Conservation (phyloP, 345 rosid species). For the Arabidopsis suecica region DNA sequence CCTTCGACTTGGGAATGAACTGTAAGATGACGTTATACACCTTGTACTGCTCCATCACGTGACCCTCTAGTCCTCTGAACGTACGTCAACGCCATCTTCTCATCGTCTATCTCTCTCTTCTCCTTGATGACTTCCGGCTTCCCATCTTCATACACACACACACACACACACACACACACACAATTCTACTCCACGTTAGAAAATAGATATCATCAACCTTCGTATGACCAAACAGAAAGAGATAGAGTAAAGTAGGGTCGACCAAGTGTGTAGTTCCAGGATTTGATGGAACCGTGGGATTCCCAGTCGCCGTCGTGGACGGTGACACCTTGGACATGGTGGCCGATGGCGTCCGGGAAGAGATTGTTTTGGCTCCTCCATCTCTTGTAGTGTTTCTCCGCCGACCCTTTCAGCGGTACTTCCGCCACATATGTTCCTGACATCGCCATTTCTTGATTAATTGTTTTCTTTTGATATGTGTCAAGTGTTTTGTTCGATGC, state of each 20-base stretch:
- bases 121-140: constrained; percentile 33
- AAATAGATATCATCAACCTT: background rate
- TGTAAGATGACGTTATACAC: constrained; percentile 5
- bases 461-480: background rate
- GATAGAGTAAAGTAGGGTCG: too few relatives aligned
- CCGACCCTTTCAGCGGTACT: constrained; percentile 23
- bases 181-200: background rate
- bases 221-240: background rate
- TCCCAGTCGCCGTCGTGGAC: constrained; percentile 33
- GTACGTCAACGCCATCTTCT: constrained; percentile 20
- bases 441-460: constrained; percentile 26
- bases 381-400: constrained; percentile 31
- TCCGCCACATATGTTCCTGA: constrained; percentile 35
- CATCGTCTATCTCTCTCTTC: constrained; percentile 35
- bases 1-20: constrained; percentile 14
- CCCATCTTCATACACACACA: constrained; percentile 21
- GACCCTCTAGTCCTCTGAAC: constrained; percentile 11
- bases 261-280: constrained; percentile 18
- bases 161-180: background rate
- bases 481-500: constrained; percentile 2
- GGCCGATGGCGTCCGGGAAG: constrained; percentile 29
- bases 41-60: constrained; percentile 15
- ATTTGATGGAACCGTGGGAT: constrained; percentile 29
- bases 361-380: constrained; percentile 29
- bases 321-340: constrained; percentile 25